Evolutionary conservation across 805 yeast species (phyloP).

Genomic region (Kluyveromyces dobzhanskii): DNA sequence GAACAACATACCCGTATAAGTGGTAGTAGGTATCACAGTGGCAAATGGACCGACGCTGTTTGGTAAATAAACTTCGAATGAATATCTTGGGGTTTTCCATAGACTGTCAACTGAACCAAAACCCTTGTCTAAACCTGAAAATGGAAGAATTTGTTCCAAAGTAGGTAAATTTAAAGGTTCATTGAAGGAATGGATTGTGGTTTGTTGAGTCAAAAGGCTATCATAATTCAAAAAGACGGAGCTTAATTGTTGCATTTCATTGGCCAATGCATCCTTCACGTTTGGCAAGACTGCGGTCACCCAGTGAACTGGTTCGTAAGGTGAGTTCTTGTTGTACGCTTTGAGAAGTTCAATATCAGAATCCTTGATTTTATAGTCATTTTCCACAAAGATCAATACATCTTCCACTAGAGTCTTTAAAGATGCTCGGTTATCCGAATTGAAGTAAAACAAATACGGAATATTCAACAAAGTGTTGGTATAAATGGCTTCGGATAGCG

Average conservation of each 20-base stretch:
- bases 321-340: constrained; percentile 28
- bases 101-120: constrained; percentile 50
- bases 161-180: constrained; percentile 31
- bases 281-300: constrained; percentile 47
- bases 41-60: constrained; percentile 45
- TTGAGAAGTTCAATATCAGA: constrained; percentile 18
- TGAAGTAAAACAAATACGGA: constrained; percentile 53
- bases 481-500: constrained; percentile 61
- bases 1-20: constrained; percentile 52
- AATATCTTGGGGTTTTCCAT: constrained; percentile 57
- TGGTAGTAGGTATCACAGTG: constrained; percentile 51
- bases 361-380: constrained; percentile 14
- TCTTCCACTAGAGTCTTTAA: constrained; percentile 33
- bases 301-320: constrained; percentile 44
- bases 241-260: constrained; percentile 34
- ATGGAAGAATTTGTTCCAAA: constrained; percentile 27
- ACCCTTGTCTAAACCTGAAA: constrained; percentile 29
- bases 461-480: constrained; percentile 52
- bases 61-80: constrained; percentile 52
- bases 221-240: constrained; percentile 34
- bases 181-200: constrained; percentile 26
- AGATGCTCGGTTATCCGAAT: constrained; percentile 21
- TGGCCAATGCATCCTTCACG: constrained; percentile 30
- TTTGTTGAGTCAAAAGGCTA: constrained; percentile 28
- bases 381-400: constrained; percentile 38